Evolutionary conservation across 2,329 filamentous ascomycete genomes (phyloP).

Genomic region (Cercospora sp.): DNA sequence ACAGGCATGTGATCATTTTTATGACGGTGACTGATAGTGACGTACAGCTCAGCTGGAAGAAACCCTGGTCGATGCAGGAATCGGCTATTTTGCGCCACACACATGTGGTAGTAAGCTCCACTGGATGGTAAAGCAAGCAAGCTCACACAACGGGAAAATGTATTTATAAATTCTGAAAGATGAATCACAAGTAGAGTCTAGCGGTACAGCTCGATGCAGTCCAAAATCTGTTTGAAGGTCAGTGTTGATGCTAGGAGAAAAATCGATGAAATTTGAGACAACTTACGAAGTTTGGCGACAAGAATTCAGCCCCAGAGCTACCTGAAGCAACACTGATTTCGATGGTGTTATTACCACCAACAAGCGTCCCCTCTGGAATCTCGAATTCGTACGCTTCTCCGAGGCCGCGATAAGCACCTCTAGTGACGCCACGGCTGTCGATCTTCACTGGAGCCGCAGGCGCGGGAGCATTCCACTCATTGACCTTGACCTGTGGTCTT

Average conservation of each 20-base stretch:
- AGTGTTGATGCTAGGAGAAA: not conserved
- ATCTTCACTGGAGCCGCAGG: constrained; percentile 17
- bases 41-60: not conserved
- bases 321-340: constrained; percentile 18
- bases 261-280: not conserved
- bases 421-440: constrained; percentile 21
- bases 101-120: not conserved
- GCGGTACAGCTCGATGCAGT: constrained; percentile 24
- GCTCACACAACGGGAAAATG: not conserved
- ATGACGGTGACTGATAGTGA: not conserved
- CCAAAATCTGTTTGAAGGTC: constrained; percentile 17
- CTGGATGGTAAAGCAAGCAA: not conserved
- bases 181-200: not conserved
- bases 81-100: not conserved
- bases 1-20: not conserved
- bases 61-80: not conserved
- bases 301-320: constrained; percentile 3
- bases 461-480: constrained; percentile 4
- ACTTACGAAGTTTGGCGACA: constrained; percentile 24
- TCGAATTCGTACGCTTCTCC: constrained; percentile 21
- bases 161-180: not conserved
- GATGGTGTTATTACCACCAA: constrained; percentile 14
- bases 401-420: constrained; percentile 22
- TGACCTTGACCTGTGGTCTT: constrained; percentile 13
- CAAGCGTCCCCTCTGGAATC: constrained; percentile 10